phyloP scores from a whole-genome alignment of 345 rosid species.

The Murraya paniculata region DNA sequence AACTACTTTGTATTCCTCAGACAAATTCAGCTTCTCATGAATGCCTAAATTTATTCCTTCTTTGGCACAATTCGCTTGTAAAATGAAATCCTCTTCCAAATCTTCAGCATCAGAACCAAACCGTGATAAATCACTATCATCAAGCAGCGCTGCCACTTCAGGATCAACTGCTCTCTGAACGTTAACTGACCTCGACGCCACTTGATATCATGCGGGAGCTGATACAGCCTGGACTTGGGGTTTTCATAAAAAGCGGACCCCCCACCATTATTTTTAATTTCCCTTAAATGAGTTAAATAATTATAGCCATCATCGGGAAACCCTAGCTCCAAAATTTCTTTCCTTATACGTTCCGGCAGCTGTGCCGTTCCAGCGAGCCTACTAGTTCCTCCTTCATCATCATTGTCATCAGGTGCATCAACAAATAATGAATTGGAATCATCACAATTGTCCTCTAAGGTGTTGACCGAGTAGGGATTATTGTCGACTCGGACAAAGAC shows the following conservation, averaged over 20 bases:
- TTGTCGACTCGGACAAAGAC: constrained; percentile 82
- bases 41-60: constrained; percentile 33
- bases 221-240: constrained; percentile 50
- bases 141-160: constrained; percentile 80
- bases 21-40: constrained; percentile 23
- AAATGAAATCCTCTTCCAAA: constrained; percentile 86
- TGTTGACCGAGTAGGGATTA: constrained; percentile 36
- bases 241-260: constrained; percentile 71
- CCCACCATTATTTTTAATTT: constrained; percentile 74
- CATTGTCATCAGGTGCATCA: constrained; percentile 52
- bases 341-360: constrained; percentile 48
- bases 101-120: constrained; percentile 85
- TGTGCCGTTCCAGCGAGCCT: not conserved
- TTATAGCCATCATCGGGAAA: constrained; percentile 95
- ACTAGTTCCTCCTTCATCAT: constrained; percentile 14
- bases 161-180: constrained; percentile 68
- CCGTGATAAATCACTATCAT: constrained; percentile 69
- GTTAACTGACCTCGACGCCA: constrained; percentile 59
- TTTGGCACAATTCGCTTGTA: constrained; percentile 58
- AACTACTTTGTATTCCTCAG: constrained; percentile 23
- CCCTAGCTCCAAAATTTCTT: constrained; percentile 78
- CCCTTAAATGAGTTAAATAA: constrained; percentile 79
- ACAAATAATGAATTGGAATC: constrained; percentile 50
- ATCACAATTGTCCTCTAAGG: constrained; percentile 28
- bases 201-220: constrained; percentile 65